Percentiles rank a stretch among this genome's conserved stretches.
Conservation (phyloP, 805 yeast genomes). For the Candida tammaniensis region DNA sequence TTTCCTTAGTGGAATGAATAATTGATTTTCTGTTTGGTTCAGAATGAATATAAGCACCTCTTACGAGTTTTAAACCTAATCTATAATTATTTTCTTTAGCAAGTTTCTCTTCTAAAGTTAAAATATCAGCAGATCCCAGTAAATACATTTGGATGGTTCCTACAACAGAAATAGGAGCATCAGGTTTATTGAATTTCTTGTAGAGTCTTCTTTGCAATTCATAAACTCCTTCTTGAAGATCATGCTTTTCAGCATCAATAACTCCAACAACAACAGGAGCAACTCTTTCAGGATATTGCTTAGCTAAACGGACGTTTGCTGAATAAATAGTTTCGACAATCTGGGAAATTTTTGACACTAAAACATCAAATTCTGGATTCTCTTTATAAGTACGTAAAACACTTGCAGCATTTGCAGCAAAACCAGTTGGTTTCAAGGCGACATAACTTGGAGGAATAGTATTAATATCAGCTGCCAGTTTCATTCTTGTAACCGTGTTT, state of each 20-base stretch:
- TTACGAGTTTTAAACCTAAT: slow-evolving; percentile 82
- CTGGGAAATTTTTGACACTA: slow-evolving; percentile 63
- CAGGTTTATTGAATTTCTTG: slow-evolving; percentile 61
- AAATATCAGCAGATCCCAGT: slow-evolving; percentile 61
- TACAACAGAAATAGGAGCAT: slow-evolving; percentile 62
- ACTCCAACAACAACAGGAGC: slow-evolving; percentile 76
- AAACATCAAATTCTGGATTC: slow-evolving; percentile 45
- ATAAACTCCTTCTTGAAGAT: slow-evolving; percentile 88
- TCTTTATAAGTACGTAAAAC: slow-evolving; percentile 58
- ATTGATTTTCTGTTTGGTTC: slow-evolving; percentile 68
- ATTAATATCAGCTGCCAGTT: slow-evolving; percentile 47
- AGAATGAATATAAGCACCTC: slow-evolving; percentile 94
- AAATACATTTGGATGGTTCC: slow-evolving; percentile 95
- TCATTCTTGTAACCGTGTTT: slow-evolving; percentile 61
- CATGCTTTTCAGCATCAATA: slow-evolving; percentile 89
- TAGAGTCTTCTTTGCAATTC: slow-evolving; percentile 82
- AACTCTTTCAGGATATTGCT: slow-evolving; percentile 57
- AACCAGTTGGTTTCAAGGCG: slow-evolving; percentile 91
- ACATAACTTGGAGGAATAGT: slow-evolving; percentile 86
- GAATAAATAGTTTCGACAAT: slow-evolving; percentile 57
- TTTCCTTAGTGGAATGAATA: slow-evolving; percentile 72
- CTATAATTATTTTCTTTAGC: slow-evolving; percentile 65
- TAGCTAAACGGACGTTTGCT: slow-evolving; percentile 49
- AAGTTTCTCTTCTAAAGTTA: slow-evolving; percentile 59
- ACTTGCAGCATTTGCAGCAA: slow-evolving; percentile 71